phyloP scores from a whole-genome alignment of 768 basidiomycete genomes.

The Mycena rebaudengoi region DNA sequence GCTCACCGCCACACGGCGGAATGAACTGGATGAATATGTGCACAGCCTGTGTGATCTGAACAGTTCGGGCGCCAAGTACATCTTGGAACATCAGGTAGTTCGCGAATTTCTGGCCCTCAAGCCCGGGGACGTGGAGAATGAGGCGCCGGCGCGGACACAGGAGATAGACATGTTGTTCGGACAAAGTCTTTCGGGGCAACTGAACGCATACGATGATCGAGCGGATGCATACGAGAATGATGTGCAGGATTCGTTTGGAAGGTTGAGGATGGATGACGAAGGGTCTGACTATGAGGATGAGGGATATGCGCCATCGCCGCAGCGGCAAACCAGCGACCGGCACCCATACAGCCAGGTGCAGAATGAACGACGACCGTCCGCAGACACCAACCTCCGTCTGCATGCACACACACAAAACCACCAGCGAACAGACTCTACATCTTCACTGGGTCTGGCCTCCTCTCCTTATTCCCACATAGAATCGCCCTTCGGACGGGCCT shows the following conservation, averaged over 20 bases:
- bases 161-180: conserved; percentile 67
- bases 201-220: conserved; percentile 45
- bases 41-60: conserved; percentile 80
- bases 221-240: conserved; percentile 49
- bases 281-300: conserved; percentile 75
- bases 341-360: conserved; percentile 48
- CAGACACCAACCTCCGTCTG: conserved; percentile 50
- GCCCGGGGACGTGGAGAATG: conserved; percentile 84
- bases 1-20: conserved; percentile 80
- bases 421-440: conserved; percentile 57
- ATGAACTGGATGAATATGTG: conserved; percentile 91
- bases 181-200: conserved; percentile 43
- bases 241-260: conserved; percentile 60
- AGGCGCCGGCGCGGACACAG: conserved; percentile 64
- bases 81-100: conserved; percentile 82
- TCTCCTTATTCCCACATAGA: conserved; percentile 47
- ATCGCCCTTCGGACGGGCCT: conserved; percentile 49
- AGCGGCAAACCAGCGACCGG: conserved; percentile 41
- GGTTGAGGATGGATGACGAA: conserved; percentile 58
- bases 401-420: conserved; percentile 57
- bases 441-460: conserved; percentile 53
- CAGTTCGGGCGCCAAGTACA: conserved; percentile 72
- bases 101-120: conserved; percentile 85
- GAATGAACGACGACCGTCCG: conserved; percentile 48
- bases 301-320: conserved; percentile 56